phyloP scores from a whole-genome alignment of 257 asterid genomes.

The Plantago major region DNA sequence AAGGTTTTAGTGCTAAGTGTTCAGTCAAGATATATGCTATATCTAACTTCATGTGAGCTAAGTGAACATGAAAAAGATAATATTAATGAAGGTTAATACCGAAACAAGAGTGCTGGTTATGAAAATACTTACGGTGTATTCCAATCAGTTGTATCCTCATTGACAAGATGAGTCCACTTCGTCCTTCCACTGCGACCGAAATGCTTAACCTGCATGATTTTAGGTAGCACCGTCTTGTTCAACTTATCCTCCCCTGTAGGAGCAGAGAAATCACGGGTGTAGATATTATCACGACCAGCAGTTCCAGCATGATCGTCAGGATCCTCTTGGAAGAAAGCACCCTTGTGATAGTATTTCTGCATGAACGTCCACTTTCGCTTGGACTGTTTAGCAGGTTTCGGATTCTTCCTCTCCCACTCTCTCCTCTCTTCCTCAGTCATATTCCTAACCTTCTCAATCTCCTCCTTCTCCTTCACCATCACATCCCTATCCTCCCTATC shows the following conservation, averaged over 20 bases:
- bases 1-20: no score
- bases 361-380: conserved; percentile 83
- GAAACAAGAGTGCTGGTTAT: conserved; percentile 17
- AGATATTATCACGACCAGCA: conserved; percentile 49
- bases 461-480: conserved; percentile 80
- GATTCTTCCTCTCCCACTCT: conserved; percentile 98
- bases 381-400: conserved; percentile 37
- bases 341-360: conserved; percentile 96
- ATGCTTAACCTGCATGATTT: conserved; percentile 97
- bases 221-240: conserved; percentile 81
- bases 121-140: conserved; percentile 70
- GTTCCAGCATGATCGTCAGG: conserved; percentile 69
- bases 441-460: conserved; percentile 85
- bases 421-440: conserved; percentile 97
- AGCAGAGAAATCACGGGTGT: conserved; percentile 72
- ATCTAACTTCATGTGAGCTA: no score
- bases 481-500: conserved; percentile 87
- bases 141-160: conserved; percentile 98
- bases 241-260: conserved; percentile 95
- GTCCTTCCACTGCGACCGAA: conserved; percentile 97
- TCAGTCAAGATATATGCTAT: no score
- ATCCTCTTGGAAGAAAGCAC: conserved; percentile 87
- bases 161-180: conserved; percentile 94
- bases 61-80: no score
- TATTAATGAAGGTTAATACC: background rate